Evolutionary conservation across 768 basidiomycete genomes (phyloP).

Genomic region (Psilocybe tampanensis): DNA sequence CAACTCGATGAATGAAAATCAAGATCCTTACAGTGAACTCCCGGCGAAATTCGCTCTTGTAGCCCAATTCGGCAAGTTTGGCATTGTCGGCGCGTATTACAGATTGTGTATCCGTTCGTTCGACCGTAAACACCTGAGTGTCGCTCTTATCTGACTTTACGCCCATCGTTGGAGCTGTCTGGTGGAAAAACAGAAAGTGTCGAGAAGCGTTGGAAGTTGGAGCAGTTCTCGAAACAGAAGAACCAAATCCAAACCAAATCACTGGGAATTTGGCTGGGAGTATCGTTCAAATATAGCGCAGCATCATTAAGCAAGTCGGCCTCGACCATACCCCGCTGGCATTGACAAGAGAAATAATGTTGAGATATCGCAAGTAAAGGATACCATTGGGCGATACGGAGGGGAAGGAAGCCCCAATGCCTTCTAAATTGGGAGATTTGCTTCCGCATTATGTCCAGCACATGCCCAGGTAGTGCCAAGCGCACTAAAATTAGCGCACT

Average conservation of each 20-base stretch:
- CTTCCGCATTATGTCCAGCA: neutral
- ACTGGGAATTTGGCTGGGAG: neutral
- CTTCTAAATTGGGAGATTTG: conserved; percentile 9
- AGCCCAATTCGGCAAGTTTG: conserved; percentile 66
- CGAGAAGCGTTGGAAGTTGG: conserved; percentile 1
- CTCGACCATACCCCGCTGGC: too few relatives aligned
- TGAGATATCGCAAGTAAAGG: neutral
- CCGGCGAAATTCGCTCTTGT: conserved; percentile 72
- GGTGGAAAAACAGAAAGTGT: neutral
- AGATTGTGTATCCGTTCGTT: conserved; percentile 16
- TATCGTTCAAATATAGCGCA: too few relatives aligned
- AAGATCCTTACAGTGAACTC: conserved; percentile 65
- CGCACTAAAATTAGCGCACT: too few relatives aligned
- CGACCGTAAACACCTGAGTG: conserved; percentile 14
- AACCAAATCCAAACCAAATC: neutral
- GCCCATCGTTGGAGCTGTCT: conserved; percentile 11
- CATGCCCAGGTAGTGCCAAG: neutral
- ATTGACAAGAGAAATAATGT: too few relatives aligned
- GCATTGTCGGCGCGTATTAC: conserved; percentile 46
- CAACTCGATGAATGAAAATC: neutral
- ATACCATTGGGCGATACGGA: conserved; percentile 21
- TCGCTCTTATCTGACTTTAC: conserved; percentile 18
- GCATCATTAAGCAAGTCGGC: too few relatives aligned
- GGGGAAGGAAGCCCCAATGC: conserved; percentile 4
- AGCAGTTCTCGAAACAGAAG: neutral